Conservation (phyloP, 805 yeast genomes). For the Saccharomycodes ludwigii region DNA sequence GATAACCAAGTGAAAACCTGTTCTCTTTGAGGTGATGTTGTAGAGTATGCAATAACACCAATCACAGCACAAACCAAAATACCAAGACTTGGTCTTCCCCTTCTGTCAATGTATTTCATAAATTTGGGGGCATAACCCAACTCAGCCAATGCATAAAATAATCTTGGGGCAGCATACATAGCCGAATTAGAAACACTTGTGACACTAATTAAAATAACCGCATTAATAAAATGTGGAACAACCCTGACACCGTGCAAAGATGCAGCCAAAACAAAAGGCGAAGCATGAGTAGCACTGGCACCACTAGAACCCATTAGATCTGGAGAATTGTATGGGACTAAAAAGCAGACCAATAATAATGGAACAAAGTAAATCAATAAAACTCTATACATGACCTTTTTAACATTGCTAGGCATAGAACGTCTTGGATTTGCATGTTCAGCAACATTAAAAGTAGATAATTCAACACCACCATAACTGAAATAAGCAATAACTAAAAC, state of each 20-base stretch:
- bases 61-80: slow-evolving; percentile 34
- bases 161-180: slow-evolving; percentile 61
- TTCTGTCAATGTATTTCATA: slow-evolving; percentile 40
- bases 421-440: slow-evolving; percentile 49
- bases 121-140: slow-evolving; percentile 54
- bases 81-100: slow-evolving; percentile 50
- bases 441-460: slow-evolving; percentile 54
- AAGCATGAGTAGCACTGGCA: slow-evolving; percentile 42
- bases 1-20: slow-evolving; percentile 49
- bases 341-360: slow-evolving; percentile 40
- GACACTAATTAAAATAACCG: slow-evolving; percentile 60
- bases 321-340: slow-evolving; percentile 46
- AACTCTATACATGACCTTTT: slow-evolving; percentile 56
- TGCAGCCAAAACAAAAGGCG: slow-evolving; percentile 70
- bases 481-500: slow-evolving; percentile 51
- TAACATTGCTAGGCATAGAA: slow-evolving; percentile 50
- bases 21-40: slow-evolving; percentile 38
- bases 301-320: slow-evolving; percentile 37
- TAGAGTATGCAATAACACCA: slow-evolving; percentile 50
- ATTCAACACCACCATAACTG: slow-evolving; percentile 57
- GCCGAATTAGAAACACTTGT: slow-evolving; percentile 70
- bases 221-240: slow-evolving; percentile 63
- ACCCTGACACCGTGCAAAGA: slow-evolving; percentile 47
- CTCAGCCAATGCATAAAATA: slow-evolving; percentile 53
- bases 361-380: slow-evolving; percentile 44